These are phyloP conservation scores for Sporothrix curviconia DNA, from an alignment of 2,329 filamentous ascomycete species.

Conservation along the genomic window DNA sequence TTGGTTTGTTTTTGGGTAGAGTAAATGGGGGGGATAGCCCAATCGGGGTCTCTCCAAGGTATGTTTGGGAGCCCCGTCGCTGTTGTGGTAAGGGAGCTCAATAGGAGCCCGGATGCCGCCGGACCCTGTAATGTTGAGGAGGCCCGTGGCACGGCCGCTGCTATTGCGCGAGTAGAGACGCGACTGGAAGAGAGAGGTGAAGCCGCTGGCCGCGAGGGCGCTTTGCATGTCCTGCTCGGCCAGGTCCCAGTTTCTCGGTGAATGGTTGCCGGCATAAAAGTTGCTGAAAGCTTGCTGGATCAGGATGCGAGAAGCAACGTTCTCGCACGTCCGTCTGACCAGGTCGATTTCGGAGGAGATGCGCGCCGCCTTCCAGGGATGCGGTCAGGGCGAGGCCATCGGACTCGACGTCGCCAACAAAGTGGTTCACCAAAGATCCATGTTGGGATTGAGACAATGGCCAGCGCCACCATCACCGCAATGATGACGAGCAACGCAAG, in stretches of 20 bases:
- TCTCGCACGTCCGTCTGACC: conserved; percentile 66
- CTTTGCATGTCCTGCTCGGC: conserved; percentile 62
- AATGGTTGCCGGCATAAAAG: conserved; percentile 52
- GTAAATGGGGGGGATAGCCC: conserved; percentile 64
- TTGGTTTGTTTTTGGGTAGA: conserved; percentile 89
- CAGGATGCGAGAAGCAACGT: conserved; percentile 61
- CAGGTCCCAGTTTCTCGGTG: conserved; percentile 51
- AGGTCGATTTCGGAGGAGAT: conserved; percentile 72
- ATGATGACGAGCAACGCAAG: conserved; percentile 72
- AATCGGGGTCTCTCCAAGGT: conserved; percentile 55
- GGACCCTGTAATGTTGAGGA: conserved; percentile 58
- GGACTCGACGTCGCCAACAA: conserved; percentile 46
- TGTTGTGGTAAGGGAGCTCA: conserved; percentile 52
- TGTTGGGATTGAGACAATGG: conserved; percentile 73
- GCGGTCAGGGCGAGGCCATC: conserved; percentile 69
- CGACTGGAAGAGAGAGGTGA: conserved; percentile 59
- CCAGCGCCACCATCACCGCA: conserved; percentile 66
- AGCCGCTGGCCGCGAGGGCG: conserved; percentile 57
- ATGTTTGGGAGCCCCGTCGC: conserved; percentile 52
- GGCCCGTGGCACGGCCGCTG: conserved; percentile 47
- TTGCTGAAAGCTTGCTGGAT: conserved; percentile 46
- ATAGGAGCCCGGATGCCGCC: conserved; percentile 40
- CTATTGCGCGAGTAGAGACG: conserved; percentile 65
- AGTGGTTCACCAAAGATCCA: conserved; percentile 53
- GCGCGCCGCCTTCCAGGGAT: conserved; percentile 77